Percentiles rank a stretch among this genome's conserved stretches.
phyloP scores from a whole-genome alignment of 345 rosid species.

The Theobroma cacao region DNA sequence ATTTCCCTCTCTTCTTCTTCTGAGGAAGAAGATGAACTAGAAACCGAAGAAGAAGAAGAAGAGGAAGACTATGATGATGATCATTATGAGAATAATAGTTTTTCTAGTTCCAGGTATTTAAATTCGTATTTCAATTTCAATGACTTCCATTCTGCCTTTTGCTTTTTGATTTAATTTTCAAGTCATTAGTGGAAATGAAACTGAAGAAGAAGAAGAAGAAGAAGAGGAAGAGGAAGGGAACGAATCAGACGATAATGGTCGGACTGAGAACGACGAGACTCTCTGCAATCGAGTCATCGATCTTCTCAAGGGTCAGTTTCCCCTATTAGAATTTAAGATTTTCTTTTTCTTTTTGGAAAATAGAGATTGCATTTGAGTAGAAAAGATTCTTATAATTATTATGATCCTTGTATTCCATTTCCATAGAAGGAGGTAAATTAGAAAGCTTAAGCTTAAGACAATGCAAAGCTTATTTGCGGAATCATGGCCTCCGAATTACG shows the following conservation, averaged over 20 bases:
- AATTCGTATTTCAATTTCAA: not conserved
- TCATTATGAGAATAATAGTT: conserved; percentile 17
- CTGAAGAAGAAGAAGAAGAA: conserved; percentile 3
- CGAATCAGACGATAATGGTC: conserved; percentile 20
- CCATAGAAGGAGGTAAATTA: conserved; percentile 37
- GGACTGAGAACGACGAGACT: conserved; percentile 34
- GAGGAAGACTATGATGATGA: conserved; percentile 7
- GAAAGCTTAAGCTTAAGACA: conserved; percentile 34
- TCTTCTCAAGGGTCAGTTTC: conserved; percentile 42
- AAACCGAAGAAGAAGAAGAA: conserved; percentile 10
- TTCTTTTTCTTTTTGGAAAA: not conserved
- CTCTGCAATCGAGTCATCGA: conserved; percentile 37
- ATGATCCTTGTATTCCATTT: conserved; percentile 9
- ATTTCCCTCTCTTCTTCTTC: conserved; percentile 28
- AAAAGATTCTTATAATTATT: not conserved
- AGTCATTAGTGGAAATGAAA: conserved; percentile 4
- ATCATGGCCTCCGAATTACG: conserved; percentile 47
- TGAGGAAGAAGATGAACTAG: conserved; percentile 19
- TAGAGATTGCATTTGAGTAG: not conserved
- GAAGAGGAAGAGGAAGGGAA: not conserved
- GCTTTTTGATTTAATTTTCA: not conserved
- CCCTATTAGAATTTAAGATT: conserved; percentile 16
- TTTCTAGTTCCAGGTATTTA: conserved; percentile 20
- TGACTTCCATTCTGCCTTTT: not conserved
- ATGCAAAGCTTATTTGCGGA: conserved; percentile 53